These are phyloP conservation scores for Ramaria sp. DNA, from an alignment of 768 basidiomycete genomes.

Conservation along the genomic window DNA sequence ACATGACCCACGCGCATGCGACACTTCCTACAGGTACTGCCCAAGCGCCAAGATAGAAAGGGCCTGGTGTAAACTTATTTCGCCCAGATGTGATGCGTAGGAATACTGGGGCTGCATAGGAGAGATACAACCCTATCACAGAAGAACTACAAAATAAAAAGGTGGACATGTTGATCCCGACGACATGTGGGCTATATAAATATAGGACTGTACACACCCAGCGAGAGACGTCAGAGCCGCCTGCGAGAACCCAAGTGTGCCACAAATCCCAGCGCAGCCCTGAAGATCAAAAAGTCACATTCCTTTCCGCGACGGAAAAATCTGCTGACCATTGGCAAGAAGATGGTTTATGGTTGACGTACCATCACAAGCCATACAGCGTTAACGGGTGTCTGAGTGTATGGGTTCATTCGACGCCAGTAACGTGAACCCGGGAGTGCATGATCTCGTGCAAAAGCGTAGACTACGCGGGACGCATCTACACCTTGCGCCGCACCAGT, in stretches of 20 bases:
- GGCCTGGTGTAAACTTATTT: conserved; percentile 43
- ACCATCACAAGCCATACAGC: conserved; percentile 68
- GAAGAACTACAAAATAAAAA: conserved; percentile 33
- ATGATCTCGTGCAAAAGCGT: conserved; percentile 65
- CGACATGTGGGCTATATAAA: background rate
- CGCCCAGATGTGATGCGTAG: conserved; percentile 62
- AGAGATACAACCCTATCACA: conserved; percentile 61
- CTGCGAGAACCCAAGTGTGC: conserved; percentile 52
- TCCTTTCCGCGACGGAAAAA: background rate
- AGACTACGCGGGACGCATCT: conserved; percentile 65
- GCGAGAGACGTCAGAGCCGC: conserved; percentile 57
- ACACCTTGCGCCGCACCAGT: conserved; percentile 67
- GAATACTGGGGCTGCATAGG: conserved; percentile 58
- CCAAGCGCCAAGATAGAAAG: conserved; percentile 52
- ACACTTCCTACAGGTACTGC: conserved; percentile 45
- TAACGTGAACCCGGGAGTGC: conserved; percentile 61
- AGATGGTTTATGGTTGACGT: background rate
- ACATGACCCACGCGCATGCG: conserved; percentile 56
- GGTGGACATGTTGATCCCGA: background rate
- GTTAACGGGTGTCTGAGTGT: conserved; percentile 60
- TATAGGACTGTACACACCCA: conserved; percentile 31
- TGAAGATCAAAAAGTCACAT: background rate
- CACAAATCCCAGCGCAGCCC: conserved; percentile 38
- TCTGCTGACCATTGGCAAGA: background rate
- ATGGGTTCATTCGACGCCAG: conserved; percentile 52